Evolutionary conservation across 495 filamentous ascomycete species (phyloP).

Genomic region (Oidiodendron maius): DNA sequence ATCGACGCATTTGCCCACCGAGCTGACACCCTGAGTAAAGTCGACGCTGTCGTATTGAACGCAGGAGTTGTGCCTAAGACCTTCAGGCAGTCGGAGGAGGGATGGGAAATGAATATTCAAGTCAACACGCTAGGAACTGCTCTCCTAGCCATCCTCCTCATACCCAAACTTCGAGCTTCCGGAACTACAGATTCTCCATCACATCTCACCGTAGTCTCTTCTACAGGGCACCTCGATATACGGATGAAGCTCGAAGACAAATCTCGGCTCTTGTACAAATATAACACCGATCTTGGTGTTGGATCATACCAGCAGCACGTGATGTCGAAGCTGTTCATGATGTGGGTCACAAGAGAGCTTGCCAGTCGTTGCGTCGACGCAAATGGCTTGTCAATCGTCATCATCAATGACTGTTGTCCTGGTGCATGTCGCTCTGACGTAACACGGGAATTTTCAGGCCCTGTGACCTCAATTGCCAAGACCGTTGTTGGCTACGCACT

Average conservation of each 20-base stretch:
- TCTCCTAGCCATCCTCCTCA: conserved; percentile 16
- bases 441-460: conserved; percentile 5
- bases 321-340: conserved; percentile 42
- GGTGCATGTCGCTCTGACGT: conserved; percentile 14
- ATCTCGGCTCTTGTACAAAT: conserved; percentile 29
- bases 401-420: conserved; percentile 38
- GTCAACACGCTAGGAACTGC: conserved; percentile 17
- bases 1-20: conserved; percentile 16
- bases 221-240: conserved; percentile 5
- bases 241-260: conserved; percentile 11
- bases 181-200: conserved; percentile 7
- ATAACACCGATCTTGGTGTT: conserved; percentile 13
- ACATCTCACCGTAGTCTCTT: conserved; percentile 9
- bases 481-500: conserved; percentile 1
- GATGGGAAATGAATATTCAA: conserved; percentile 13
- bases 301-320: conserved; percentile 29
- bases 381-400: conserved; percentile 25
- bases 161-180: conserved; percentile 15
- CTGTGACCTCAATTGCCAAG: conserved; percentile 6
- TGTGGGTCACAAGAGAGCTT: conserved; percentile 40
- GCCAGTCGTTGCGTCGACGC: conserved; percentile 22
- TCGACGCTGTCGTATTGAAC: conserved; percentile 17
- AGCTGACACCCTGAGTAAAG: conserved; percentile 7
- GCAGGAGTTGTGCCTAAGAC: conserved; percentile 9
- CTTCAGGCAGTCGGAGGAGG: conserved; percentile 7